Evolutionary conservation across 352 stramenopile genomes (phyloP).

Genomic region (Aphanomyces astaci): DNA sequence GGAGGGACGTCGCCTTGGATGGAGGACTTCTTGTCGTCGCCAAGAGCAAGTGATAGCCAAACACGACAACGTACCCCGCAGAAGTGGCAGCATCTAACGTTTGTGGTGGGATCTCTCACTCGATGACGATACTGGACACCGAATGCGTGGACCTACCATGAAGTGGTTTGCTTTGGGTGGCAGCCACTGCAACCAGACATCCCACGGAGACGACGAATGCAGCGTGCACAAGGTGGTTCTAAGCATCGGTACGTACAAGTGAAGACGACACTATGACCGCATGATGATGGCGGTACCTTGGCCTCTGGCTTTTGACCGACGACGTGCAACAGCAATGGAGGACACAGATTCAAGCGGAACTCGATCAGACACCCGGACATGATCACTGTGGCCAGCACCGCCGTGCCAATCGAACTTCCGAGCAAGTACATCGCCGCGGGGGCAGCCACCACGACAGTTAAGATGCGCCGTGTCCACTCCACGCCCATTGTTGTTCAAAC

Average conservation of each 20-base stretch:
- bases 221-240: slow-evolving; percentile 8
- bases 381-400: slow-evolving; percentile 39
- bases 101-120: too few species aligned
- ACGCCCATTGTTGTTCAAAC: too few species aligned
- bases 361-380: slow-evolving; percentile 50
- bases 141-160: slow-evolving; percentile 24
- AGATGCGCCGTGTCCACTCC: slow-evolving; percentile 45
- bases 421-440: slow-evolving; percentile 51
- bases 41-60: slow-evolving; percentile 35
- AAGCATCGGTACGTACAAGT: too few species aligned
- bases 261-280: too few species aligned
- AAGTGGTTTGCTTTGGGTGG: slow-evolving; percentile 13
- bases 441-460: slow-evolving; percentile 52
- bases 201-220: slow-evolving; percentile 21
- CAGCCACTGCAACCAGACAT: slow-evolving; percentile 13
- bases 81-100: slow-evolving; percentile 39
- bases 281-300: too few species aligned
- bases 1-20: neutral
- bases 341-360: slow-evolving; percentile 45
- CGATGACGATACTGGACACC: too few species aligned
- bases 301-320: slow-evolving; percentile 12
- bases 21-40: neutral
- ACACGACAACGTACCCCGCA: slow-evolving; percentile 28
- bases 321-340: slow-evolving; percentile 31
- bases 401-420: slow-evolving; percentile 39